Evolutionary conservation across 2,329 filamentous ascomycete species (phyloP), one percentile per base, ranked within the genome.

Genomic region (Talaromyces atroroseus): DNA sequence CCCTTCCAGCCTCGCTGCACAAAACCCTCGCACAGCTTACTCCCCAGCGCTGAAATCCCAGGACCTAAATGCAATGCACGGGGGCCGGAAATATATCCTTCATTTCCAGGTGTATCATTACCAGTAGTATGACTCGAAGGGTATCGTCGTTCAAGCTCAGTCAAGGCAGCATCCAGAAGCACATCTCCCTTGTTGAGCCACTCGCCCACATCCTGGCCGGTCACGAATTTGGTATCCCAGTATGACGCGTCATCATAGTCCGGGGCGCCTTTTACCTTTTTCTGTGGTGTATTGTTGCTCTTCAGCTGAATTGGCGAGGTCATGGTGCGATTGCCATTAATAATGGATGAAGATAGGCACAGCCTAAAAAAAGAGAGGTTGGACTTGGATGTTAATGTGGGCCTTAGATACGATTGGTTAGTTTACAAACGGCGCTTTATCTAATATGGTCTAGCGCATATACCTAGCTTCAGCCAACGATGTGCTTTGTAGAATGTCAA

Each of bases 161-260:
- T 58, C 48, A 71, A 24, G 3, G 63, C 63, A 2, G 61, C 59
- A 8, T 69, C 68, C 20, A 72, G 54, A 11, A 71, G 57, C 20
- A 56, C 54, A 24, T 71, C 66, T 29, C 70, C 70, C 1, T 68
- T 54, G 48, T 72, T 72, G 56, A 72, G 54, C 70, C 70, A 72
- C 61, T 72, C 70, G 24, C 70, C 69, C 14, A 71, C 65, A 65
- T 72, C 70, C 14, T 61, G 61, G n/a, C 68, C 68, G n/a, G 62
- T 67, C 29, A 66, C 66, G 52, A 72, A 72, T 34, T 66, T 67
- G 8, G 29, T 52, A 54, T 72, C 65, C 70, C 70, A 72, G 59
- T 65, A 72, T 10, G 58, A 50, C 1, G 69, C 59, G 8, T 66
- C 61, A 40, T 72, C 69, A 42, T 72, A 72, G 36, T 71, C 68